phyloP scores from a whole-genome alignment of 2,329 filamentous ascomycete species.

The Didymella lethalis region DNA sequence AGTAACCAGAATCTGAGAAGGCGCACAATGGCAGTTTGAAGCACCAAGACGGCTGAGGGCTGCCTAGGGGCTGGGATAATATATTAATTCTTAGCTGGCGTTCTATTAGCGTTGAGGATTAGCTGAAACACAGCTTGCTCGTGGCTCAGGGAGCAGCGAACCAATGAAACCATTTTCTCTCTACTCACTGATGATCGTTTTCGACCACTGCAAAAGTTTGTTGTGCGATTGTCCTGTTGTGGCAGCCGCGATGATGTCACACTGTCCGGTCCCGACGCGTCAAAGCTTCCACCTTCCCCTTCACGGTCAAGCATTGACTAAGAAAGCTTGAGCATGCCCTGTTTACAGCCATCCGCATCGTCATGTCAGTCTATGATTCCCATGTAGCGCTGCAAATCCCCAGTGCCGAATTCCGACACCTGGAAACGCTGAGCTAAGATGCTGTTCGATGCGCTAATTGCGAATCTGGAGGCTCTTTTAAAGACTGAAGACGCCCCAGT shows the following conservation, averaged over 20 bases:
- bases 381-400: constrained; percentile 21
- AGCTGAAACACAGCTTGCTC: constrained; percentile 6
- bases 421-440: constrained; percentile 5
- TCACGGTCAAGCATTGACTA: constrained; percentile 19
- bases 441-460: constrained; percentile 1
- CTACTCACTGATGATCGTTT: not conserved
- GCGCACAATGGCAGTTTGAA: constrained; percentile 24
- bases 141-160: constrained; percentile 10
- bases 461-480: not conserved
- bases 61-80: constrained; percentile 1
- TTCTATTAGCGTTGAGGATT: constrained; percentile 9
- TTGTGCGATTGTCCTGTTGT: constrained; percentile 10
- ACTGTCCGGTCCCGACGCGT: not conserved
- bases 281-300: constrained; percentile 10
- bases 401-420: constrained; percentile 19
- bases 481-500: constrained; percentile 4
- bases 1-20: constrained; percentile 47
- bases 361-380: constrained; percentile 22
- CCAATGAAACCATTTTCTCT: constrained; percentile 5
- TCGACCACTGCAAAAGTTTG: constrained; percentile 3
- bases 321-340: constrained; percentile 25
- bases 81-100: not conserved
- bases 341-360: constrained; percentile 26
- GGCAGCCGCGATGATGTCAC: constrained; percentile 13
- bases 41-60: not conserved